Percentiles rank a stretch among this genome's conserved stretches.
These are phyloP conservation scores for Thermoascus crustaceus DNA, from an alignment of 2,329 filamentous ascomycete species.

Conservation along the genomic window DNA sequence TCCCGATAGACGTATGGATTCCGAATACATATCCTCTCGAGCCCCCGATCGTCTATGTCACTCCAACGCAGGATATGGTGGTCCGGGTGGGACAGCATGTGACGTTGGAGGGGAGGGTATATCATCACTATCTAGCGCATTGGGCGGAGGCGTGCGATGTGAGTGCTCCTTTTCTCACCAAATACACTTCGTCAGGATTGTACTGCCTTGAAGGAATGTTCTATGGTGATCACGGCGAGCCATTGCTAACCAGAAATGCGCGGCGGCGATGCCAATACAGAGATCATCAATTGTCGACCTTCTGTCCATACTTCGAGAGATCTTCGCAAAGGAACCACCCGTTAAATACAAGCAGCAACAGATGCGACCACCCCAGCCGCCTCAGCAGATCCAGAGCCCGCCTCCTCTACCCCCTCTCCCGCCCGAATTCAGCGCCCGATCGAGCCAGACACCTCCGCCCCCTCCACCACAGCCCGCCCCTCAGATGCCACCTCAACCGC, in stretches of 20 bases:
- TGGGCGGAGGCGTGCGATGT: conserved; percentile 91
- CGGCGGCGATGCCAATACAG: conserved; percentile 30
- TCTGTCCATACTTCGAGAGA: conserved; percentile 67
- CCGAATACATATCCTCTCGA: conserved; percentile 84
- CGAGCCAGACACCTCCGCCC: conserved; percentile 27
- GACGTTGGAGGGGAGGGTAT: conserved; percentile 83
- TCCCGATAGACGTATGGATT: conserved; percentile 87
- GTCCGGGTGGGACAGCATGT: conserved; percentile 92
- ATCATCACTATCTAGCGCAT: conserved; percentile 87
- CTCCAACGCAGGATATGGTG: conserved; percentile 77
- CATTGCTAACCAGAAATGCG: conserved; percentile 5
- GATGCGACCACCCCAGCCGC: conserved; percentile 23
- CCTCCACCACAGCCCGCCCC: conserved; percentile 27
- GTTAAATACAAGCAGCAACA: conserved; percentile 62
- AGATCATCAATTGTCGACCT: conserved; percentile 81
- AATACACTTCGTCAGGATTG: no score
- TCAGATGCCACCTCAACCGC: conserved; percentile 27
- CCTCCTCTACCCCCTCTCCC: conserved; percentile 67
- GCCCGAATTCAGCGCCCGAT: conserved; percentile 47
- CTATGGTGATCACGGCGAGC: background rate
- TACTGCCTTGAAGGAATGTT: background rate
- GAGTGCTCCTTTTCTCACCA: conserved; percentile 42
- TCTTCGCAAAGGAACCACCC: conserved; percentile 92
- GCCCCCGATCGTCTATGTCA: conserved; percentile 79
- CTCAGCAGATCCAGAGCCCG: conserved; percentile 37